Percentiles rank a stretch among this genome's conserved stretches.
Evolutionary conservation across 2,329 filamentous ascomycete species (phyloP).

Genomic region (Fusarium sp.): DNA sequence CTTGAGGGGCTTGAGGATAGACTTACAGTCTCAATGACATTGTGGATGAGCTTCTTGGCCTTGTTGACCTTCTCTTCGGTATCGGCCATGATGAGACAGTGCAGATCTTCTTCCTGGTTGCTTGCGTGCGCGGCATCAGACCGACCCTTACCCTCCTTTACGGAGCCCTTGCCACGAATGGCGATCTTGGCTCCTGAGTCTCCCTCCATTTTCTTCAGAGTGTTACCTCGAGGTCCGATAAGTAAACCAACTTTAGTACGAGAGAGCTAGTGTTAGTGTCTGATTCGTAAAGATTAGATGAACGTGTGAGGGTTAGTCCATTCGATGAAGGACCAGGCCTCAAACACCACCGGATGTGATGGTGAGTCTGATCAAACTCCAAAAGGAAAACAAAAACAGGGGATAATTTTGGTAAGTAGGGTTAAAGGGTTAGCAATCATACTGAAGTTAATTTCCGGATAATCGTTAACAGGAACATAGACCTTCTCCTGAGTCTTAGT

Average conservation of each 20-base stretch:
- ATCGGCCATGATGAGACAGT: slow-evolving; percentile 99
- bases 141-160: slow-evolving; percentile 99
- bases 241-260: slow-evolving; percentile 97
- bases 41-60: slow-evolving; percentile 97
- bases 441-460: slow-evolving; percentile 99
- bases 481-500: slow-evolving; percentile 99
- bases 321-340: slow-evolving; percentile 48
- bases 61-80: slow-evolving; percentile 99
- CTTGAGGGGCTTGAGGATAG: neutral
- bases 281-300: slow-evolving; percentile 51
- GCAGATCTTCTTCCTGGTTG: slow-evolving; percentile 99
- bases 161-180: slow-evolving; percentile 98
- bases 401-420: slow-evolving; percentile 66
- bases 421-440: slow-evolving; percentile 99
- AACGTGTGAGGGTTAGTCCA: slow-evolving; percentile 41
- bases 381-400: slow-evolving; percentile 51
- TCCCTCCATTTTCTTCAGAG: slow-evolving; percentile 98
- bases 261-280: slow-evolving; percentile 92
- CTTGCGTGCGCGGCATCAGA: slow-evolving; percentile 99
- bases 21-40: slow-evolving; percentile 96
- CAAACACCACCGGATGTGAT: slow-evolving; percentile 46
- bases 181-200: slow-evolving; percentile 98
- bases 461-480: slow-evolving; percentile 99
- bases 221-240: slow-evolving; percentile 99
- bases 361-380: slow-evolving; percentile 57